phyloP scores from a whole-genome alignment of 805 yeast genomes.

The Zygosaccharomyces pseudorouxii region DNA sequence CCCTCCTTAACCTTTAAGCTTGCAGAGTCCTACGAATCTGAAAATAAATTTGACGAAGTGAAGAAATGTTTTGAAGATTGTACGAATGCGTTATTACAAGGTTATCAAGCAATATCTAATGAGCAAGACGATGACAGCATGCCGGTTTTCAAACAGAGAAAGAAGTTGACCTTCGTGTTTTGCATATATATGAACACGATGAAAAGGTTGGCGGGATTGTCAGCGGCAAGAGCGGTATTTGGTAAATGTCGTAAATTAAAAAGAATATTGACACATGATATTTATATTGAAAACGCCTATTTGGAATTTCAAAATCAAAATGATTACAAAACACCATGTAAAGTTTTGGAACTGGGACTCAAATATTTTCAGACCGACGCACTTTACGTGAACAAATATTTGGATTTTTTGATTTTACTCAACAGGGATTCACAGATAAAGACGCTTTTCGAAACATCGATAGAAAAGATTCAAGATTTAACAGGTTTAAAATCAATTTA shows the following conservation, averaged over 20 bases:
- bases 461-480: constrained; percentile 41
- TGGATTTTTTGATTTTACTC: constrained; percentile 62
- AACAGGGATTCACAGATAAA: constrained; percentile 73
- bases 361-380: constrained; percentile 51
- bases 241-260: constrained; percentile 61
- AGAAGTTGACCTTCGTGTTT: constrained; percentile 55
- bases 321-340: constrained; percentile 62
- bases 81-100: constrained; percentile 42
- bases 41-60: constrained; percentile 47
- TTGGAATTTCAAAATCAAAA: constrained; percentile 67
- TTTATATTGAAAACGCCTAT: constrained; percentile 76
- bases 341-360: constrained; percentile 76
- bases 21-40: constrained; percentile 66
- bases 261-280: constrained; percentile 57
- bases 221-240: constrained; percentile 69
- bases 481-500: constrained; percentile 45
- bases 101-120: constrained; percentile 30
- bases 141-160: constrained; percentile 16
- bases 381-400: constrained; percentile 60
- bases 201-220: constrained; percentile 62
- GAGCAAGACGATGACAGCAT: constrained; percentile 10
- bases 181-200: constrained; percentile 65
- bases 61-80: constrained; percentile 47
- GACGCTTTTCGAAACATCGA: constrained; percentile 74
- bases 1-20: constrained; percentile 59